Evolutionary conservation across 345 rosid genomes (phyloP), one percentile per base, ranked within the genome.

Genomic region (Reutealis trisperma): DNA sequence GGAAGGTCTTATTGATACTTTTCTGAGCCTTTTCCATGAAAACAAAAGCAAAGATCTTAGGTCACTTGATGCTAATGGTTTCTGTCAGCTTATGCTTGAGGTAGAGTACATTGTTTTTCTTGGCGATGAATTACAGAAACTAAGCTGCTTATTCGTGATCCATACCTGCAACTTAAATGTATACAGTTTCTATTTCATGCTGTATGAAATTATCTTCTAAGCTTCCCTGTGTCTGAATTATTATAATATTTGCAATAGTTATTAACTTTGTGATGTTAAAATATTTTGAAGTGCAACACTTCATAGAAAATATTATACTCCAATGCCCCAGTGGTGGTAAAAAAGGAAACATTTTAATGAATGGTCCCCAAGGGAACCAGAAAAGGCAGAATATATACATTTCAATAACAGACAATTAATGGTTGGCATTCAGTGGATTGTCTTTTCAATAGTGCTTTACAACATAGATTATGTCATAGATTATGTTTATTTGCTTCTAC

Each of bases 31-130:
- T 83, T 82, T 93, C 76, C 76, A 88, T 85, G 99, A 92, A 85
- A 90, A 89, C 78, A 79, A 87, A 88, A 79, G 85, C 59, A 79
- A 82, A 42, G 93, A 88, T 68, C 89, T 96, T 44, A 85, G 89
- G 70, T 85, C 90, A 51, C 87, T 96, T 63, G 99, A 93, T 82
- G 83, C 94, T 59, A 93, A 96, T 86, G 99, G 99, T 71, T 96
- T 96, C 78, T 96, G 99, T 80, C 99, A 96, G 87, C 91, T 96
- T 71, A 96, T 93, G 97, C 90, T 96, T 6, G 97, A 96, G 99
- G 99, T 93, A 87, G 67, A 74, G 24, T n/a, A 42, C 70, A 67
- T 60, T 69, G n/a, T 71, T 79, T 10, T 34, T 72, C 37, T 49
- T 24, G 41, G 32, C 25, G 4, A 37, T 19, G 49, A 52, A 3